These are phyloP conservation scores for Inga leiocalycina DNA, from an alignment of 306 rosid species.

Conservation along the genomic window DNA sequence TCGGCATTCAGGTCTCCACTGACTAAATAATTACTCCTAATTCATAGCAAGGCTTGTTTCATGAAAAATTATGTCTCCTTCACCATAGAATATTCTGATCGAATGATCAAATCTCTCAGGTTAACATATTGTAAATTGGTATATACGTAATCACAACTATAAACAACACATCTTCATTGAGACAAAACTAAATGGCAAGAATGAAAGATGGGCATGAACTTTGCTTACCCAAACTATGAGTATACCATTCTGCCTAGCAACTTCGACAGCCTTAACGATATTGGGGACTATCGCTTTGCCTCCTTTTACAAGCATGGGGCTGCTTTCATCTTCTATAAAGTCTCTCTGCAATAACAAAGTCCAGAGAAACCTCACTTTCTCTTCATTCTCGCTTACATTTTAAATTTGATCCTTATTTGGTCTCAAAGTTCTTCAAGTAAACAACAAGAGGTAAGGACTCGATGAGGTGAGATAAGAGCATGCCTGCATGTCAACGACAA, in stretches of 20 bases:
- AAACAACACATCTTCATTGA: neutral
- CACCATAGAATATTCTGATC: neutral
- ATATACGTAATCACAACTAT: neutral
- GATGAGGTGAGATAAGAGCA: neutral
- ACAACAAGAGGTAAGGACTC: neutral
- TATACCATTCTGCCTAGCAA: conserved; percentile 70
- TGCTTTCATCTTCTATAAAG: conserved; percentile 58
- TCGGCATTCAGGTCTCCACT: neutral
- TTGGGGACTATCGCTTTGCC: conserved; percentile 72
- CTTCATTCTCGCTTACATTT: neutral
- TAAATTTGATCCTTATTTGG: neutral
- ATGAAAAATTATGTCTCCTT: neutral
- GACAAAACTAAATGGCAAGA: neutral
- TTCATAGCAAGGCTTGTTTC: neutral
- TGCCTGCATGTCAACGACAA: conserved; percentile 90
- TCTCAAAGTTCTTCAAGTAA: neutral
- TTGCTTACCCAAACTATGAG: conserved; percentile 75
- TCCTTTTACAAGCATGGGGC: conserved; percentile 58
- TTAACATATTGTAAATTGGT: neutral
- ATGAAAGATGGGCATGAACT: neutral
- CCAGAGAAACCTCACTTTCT: conserved; percentile 25
- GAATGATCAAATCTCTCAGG: neutral
- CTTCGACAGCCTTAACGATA: conserved; percentile 64
- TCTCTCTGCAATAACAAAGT: conserved; percentile 58
- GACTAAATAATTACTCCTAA: neutral